These are phyloP conservation scores for Lodderomyces margitis DNA, from an alignment of 1,139 yeast genomes.

Conservation along the genomic window DNA sequence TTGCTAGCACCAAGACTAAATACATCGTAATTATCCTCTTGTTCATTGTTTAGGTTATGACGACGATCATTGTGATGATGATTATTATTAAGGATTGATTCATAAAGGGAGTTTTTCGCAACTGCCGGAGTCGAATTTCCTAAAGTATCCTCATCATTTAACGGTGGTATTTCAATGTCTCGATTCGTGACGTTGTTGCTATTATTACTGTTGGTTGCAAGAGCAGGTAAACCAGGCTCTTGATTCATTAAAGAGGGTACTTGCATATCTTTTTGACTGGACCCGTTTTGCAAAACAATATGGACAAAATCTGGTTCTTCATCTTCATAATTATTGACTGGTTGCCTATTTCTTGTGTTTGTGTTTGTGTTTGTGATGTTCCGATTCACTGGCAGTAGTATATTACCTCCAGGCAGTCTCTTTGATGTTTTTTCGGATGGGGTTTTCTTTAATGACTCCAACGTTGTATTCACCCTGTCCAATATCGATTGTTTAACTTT, in stretches of 20 bases:
- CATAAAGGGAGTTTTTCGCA: background rate
- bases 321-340: background rate
- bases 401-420: background rate
- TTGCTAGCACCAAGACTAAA: background rate
- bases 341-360: too few relatives aligned
- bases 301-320: constrained; percentile 7
- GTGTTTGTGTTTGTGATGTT: too few relatives aligned
- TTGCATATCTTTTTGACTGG: background rate
- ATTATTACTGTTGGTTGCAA: background rate
- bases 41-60: background rate
- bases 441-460: constrained; percentile 10
- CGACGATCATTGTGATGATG: too few relatives aligned
- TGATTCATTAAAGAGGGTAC: background rate
- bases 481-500: constrained; percentile 9
- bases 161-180: background rate
- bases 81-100: background rate
- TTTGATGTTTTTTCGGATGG: background rate
- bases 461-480: constrained; percentile 15
- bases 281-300: too few relatives aligned
- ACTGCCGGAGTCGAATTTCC: constrained; percentile 3
- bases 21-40: background rate
- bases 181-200: too few relatives aligned
- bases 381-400: background rate
- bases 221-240: background rate
- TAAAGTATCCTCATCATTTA: background rate